A percentile compares a stretch with the other conserved stretches of the same genome.
These are phyloP conservation scores for Candida yuanshanica DNA, from an alignment of 805 yeast species.

Conservation along the genomic window DNA sequence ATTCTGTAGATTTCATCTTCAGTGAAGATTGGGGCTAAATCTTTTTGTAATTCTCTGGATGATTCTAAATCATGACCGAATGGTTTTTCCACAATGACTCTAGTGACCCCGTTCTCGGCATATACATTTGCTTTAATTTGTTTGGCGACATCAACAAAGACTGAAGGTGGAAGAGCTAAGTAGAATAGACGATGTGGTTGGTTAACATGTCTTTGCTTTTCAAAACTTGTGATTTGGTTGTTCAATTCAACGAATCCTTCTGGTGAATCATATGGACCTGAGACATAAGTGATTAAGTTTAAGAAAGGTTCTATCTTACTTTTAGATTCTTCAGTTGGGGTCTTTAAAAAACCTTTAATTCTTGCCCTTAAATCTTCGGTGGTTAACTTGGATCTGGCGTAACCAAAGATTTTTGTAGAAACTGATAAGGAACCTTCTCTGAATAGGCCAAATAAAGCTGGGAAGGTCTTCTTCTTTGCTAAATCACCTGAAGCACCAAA, in stretches of 20 bases:
- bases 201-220: constrained; percentile 37
- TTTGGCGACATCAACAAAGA: constrained; percentile 72
- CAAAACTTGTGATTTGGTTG: constrained; percentile 51
- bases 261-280: constrained; percentile 75
- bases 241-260: constrained; percentile 66
- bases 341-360: constrained; percentile 56
- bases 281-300: constrained; percentile 56
- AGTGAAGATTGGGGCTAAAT: constrained; percentile 77
- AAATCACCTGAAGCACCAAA: constrained; percentile 95
- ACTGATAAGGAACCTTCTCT: constrained; percentile 73
- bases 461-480: constrained; percentile 93
- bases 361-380: constrained; percentile 64
- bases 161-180: constrained; percentile 92
- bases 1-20: constrained; percentile 94
- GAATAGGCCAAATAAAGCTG: constrained; percentile 72
- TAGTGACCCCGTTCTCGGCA: constrained; percentile 60
- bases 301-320: constrained; percentile 58
- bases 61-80: constrained; percentile 88
- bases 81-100: constrained; percentile 94
- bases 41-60: constrained; percentile 68
- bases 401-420: constrained; percentile 75
- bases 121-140: constrained; percentile 67
- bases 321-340: constrained; percentile 37
- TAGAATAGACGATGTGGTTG: constrained; percentile 80
- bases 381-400: constrained; percentile 77